These are phyloP conservation scores for Hypoxylon sp. DNA, from an alignment of 2,329 filamentous ascomycete genomes.

Conservation along the genomic window DNA sequence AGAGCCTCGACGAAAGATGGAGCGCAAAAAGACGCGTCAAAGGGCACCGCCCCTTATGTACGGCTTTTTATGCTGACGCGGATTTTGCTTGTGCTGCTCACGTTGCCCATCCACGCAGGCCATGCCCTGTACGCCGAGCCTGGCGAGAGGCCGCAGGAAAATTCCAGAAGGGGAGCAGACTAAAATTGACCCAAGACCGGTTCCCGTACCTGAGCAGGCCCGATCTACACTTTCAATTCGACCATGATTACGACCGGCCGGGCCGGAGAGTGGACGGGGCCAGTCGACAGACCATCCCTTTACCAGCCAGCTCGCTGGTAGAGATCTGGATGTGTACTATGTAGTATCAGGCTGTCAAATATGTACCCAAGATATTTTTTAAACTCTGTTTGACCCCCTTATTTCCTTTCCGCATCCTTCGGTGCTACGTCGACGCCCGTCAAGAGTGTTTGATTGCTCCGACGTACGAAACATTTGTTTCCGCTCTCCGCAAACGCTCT, in stretches of 20 bases:
- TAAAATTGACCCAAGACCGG: slow-evolving; percentile 9
- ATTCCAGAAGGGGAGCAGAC: slow-evolving; percentile 6
- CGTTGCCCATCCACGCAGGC: slow-evolving; percentile 8
- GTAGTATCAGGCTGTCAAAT: too few species aligned
- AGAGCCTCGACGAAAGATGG: neutral
- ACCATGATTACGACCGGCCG: slow-evolving; percentile 9
- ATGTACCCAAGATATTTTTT: neutral
- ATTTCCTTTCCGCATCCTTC: neutral
- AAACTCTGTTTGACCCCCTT: neutral
- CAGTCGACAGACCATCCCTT: slow-evolving; percentile 16
- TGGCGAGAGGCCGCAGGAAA: slow-evolving; percentile 8
- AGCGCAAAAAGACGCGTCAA: slow-evolving; percentile 24
- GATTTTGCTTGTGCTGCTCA: too few species aligned
- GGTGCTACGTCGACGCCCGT: neutral
- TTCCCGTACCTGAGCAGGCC: too few species aligned
- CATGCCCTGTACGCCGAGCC: slow-evolving; percentile 6
- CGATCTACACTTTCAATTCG: slow-evolving; percentile 25
- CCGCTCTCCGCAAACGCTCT: neutral
- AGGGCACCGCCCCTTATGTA: slow-evolving; percentile 24
- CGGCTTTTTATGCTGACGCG: neutral
- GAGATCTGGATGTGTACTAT: too few species aligned
- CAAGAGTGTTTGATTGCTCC: slow-evolving; percentile 25
- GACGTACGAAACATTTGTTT: slow-evolving; percentile 21
- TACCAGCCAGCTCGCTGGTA: neutral
- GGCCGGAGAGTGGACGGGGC: too few species aligned